Base-by-base conservation (phyloP, 768 basidiomycete species). In the Pleurotus ostreatus region DNA sequence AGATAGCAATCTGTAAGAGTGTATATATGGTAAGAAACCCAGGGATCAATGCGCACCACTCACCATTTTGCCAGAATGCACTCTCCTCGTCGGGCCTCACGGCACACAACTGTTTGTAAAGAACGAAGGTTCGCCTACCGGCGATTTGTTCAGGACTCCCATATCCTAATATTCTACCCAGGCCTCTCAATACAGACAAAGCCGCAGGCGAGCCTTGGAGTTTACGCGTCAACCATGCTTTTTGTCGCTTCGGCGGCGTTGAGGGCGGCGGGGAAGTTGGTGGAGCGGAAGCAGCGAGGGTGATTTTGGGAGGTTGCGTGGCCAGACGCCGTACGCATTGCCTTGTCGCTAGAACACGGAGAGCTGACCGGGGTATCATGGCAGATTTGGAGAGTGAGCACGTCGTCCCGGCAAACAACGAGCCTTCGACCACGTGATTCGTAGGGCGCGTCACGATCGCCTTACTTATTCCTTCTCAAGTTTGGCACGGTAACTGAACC, bases 21-120 rank as follows among this genome's bases (percentile, higher is more conserved):
- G 30, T 12, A 37, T 41, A 20, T 8, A 11, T 18, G 3, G 25
- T 49, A 7, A 53, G 53, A 38, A 59, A 59, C 30, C 22, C 13
- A 16, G 3, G 9, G 4, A 13, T 49, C 25, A 47, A 18, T n/a
- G 55, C 30, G 23, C 20, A n/a, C 8, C 69, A 38, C 76, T 56
- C 65, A 86, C 88, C 82, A 54, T 84, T 69, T 62, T 75, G 78
- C 88, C 88, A 90, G 65, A 88, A 89, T 4, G 63, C 68, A 11
- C 62, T 68, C 58, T 88, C 83, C 55, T 82, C 74, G 58, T 88
- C 88, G 15, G 86, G 79, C 46, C 71, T 77, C 13, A 72, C 66
- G 1, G 80, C 78, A 61, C 84, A 86, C 6, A 87, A 62, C 15
- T 76, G 66, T 49, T 81, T 75, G 63, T 89, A 89, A 48, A 89